Base-by-base conservation (phyloP, 306 rosid species). In the Rubus idaeus region DNA sequence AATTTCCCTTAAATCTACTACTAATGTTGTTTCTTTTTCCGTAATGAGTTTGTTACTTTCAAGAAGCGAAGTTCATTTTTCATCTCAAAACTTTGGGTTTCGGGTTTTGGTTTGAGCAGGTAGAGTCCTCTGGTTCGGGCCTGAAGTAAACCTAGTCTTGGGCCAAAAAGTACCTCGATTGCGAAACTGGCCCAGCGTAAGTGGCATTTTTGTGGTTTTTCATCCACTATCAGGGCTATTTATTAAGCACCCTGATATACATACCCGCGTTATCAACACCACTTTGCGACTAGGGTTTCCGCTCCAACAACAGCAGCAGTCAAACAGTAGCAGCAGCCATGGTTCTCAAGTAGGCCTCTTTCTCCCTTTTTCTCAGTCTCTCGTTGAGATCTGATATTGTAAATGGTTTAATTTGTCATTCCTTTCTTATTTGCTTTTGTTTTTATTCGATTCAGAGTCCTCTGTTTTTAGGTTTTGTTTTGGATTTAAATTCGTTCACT, bases 291-390 rank as follows among this genome's bases (percentile, higher is more conserved):
- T 89, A 78, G 91, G 96, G 93, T 88, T 87, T 86, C 30, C 56
- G 41, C 79, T 40, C 16, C 21, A 11, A 30, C 37, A 49, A 11
- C 39, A 53, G 63, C 83, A 42, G 70, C 55, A 68, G 64, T 23
- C 4, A 42, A 51, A 20, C 67, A 68, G 10, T 73, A 35, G 30
- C 76, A 67, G 81, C 86, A 74, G 87, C 88, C 84, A 92, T 92
- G 97, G 96, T 92, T 86, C 90, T 92, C 84, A 92, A 92, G 97
- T 90, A 50, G 6, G 88, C 68, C 49, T 77, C 42, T 50, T 26
- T 35, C 18, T 70, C 51, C 41, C 26, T 17, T 60, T 30, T 77
- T 56, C 4, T 56, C 12, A 2, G 11, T 53, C 50, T 37, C 20
- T 12, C 2, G 0, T 1, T 73, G 1, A 2, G 64, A 57, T 51